A percentile compares a stretch with the other conserved stretches of the same genome.
phyloP scores from a whole-genome alignment of 2,329 filamentous ascomycete species.

The Penicillium sumatraense region DNA sequence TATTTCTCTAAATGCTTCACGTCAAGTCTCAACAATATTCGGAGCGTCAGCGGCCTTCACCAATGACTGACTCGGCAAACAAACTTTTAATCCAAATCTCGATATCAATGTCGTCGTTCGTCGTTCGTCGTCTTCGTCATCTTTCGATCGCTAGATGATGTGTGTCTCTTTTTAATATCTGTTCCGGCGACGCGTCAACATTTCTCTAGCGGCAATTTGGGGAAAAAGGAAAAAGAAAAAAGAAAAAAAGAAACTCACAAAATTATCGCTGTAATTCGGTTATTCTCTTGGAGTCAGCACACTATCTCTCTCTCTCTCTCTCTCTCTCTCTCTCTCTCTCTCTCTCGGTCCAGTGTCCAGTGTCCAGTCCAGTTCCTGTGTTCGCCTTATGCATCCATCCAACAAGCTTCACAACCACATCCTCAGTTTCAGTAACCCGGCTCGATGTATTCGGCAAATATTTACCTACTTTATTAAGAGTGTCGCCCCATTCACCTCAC shows the following conservation, averaged over 20 bases:
- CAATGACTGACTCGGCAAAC: conserved; percentile 39
- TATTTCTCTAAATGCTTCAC: too few relatives aligned
- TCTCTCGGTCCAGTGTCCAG: conserved; percentile 35
- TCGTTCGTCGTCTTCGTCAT: conserved; percentile 37
- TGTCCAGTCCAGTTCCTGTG: too few relatives aligned
- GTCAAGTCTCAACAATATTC: conserved; percentile 41
- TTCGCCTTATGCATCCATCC: conserved; percentile 38
- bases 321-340: too few relatives aligned
- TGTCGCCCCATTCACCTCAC: conserved; percentile 19
- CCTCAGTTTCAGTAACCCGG: conserved; percentile 43
- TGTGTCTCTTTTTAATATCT: conserved; percentile 39
- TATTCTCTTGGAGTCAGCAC: conserved; percentile 50
- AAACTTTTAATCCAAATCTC: conserved; percentile 14
- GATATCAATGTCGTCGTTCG: conserved; percentile 21
- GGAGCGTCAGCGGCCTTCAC: conserved; percentile 35
- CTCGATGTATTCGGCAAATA: conserved; percentile 43
- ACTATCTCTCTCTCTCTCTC: too few relatives aligned
- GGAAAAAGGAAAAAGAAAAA: too few relatives aligned
- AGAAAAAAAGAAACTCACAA: too few relatives aligned
- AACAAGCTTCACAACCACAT: conserved; percentile 27
- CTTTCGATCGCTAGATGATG: conserved; percentile 43
- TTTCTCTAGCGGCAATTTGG: conserved; percentile 46
- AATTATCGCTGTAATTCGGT: conserved; percentile 52
- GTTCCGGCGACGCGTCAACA: conserved; percentile 43
- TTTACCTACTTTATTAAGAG: too few relatives aligned